Evolutionary conservation across 1,284 basidiomycete species (phyloP), one percentile per base, ranked within the genome.

Genomic region (Vanrija pseudolonga): DNA sequence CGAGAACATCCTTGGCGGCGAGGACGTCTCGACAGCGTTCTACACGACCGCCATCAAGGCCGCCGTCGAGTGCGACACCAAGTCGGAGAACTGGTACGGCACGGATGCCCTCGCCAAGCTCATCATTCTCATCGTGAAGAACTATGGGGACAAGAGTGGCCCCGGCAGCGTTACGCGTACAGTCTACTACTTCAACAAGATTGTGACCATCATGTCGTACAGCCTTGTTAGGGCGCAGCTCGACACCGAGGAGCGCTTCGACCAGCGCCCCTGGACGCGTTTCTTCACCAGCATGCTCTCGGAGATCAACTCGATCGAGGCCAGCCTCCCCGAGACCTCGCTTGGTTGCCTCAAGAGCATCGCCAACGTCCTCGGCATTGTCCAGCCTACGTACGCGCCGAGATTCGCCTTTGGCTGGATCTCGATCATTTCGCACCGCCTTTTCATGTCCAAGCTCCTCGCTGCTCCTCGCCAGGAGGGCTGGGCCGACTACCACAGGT

Each of bases 391-490:
- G 6, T 94, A 94, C 77, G 98, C 98, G 80, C 96, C 96, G 8
- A 89, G 93, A 38, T 98, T 98, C 75, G 89, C 95, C 2, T 98
- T 97, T 77, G 95, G 93, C 26, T 99, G 96, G 96, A 86, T 98
- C 81, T 89, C 88, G 64, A 81, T 98, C 49, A 87, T 98, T 65
- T 97, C 95, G 43, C 96, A 98, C 77, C 83, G 95, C 51, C 80
- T 94, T 50, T 97, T 98, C 82, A 94, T 98, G 90, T 93, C 96
- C 15, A 96, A 97, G 76, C 78, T 99, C 51, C 81, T 98, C 28
- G 76, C 86, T 42, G 62, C 62, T 6, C 57, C 60, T 19, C 66
- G 68, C 49, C 71, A 75, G 26, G 74, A 74, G 50, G 93, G 93
- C 50, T 97, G 94, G 92, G 83, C 88, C 39, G 88, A 93, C 40